These are phyloP conservation scores for Mallotus japonicus DNA, from an alignment of 441 rosid genomes.

Conservation along the genomic window DNA sequence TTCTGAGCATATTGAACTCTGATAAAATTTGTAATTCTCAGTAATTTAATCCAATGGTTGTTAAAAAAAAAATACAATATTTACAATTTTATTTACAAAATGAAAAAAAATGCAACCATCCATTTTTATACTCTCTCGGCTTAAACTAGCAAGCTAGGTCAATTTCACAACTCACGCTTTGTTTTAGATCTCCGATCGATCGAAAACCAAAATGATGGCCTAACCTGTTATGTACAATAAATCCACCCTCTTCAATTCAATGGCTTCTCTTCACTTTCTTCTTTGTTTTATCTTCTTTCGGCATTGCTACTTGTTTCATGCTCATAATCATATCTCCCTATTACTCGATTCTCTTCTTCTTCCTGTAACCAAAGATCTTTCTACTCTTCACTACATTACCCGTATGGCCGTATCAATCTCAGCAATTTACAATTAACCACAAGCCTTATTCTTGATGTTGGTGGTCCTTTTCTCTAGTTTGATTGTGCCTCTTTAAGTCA, in stretches of 20 bases:
- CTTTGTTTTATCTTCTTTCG: constrained; percentile 15
- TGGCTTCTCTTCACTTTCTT: constrained; percentile 37
- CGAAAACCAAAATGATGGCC: too few species aligned
- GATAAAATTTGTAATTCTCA: too few species aligned
- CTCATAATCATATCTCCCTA: constrained; percentile 23
- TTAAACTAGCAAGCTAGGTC: too few species aligned
- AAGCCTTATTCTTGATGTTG: constrained; percentile 54
- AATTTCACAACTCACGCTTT: too few species aligned
- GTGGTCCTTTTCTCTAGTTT: constrained; percentile 48
- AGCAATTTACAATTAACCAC: constrained; percentile 34
- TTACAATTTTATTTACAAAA: too few species aligned
- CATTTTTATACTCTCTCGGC: too few species aligned
- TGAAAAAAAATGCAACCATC: too few species aligned
- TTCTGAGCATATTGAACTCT: too few species aligned
- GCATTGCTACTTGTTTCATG: constrained; percentile 3
- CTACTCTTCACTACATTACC: constrained; percentile 62
- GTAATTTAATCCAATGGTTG: too few species aligned
- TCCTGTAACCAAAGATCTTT: constrained; percentile 47
- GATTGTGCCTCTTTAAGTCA: constrained; percentile 32
- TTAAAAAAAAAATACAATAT: too few species aligned
- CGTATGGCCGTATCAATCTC: constrained; percentile 34
- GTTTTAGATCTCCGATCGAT: too few species aligned
- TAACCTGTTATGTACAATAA: too few species aligned
- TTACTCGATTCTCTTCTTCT: constrained; percentile 30
- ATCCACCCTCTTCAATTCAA: constrained; percentile 10